These are phyloP conservation scores for Juglanconis oblonga DNA, from an alignment of 2,329 filamentous ascomycete species.

Conservation along the genomic window DNA sequence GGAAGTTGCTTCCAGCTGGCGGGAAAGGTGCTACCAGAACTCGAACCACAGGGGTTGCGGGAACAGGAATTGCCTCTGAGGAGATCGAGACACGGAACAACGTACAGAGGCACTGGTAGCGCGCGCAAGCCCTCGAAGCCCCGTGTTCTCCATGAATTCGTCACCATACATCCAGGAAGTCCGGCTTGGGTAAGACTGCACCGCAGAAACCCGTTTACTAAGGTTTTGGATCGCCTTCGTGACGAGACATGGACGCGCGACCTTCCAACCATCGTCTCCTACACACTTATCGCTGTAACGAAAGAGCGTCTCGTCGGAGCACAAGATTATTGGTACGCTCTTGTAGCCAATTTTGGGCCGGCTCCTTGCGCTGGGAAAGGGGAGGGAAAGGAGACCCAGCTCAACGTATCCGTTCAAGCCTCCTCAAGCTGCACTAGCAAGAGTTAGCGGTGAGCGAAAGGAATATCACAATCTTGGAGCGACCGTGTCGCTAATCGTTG, in stretches of 20 bases:
- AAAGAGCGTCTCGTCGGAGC: not conserved
- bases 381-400: not conserved
- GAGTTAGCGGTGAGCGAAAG: not conserved
- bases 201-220: not conserved
- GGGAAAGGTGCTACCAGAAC: not conserved
- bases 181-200: not conserved
- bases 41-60: not conserved
- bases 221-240: not conserved
- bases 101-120: not conserved
- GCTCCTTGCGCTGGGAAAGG: not conserved
- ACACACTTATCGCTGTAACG: not conserved
- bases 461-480: too few species aligned
- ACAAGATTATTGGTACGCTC: not conserved
- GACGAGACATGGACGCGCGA: not conserved
- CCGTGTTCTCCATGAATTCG: too few species aligned
- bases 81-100: not conserved
- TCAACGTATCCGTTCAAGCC: not conserved
- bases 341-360: not conserved
- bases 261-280: not conserved
- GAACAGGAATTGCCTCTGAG: not conserved
- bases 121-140: not conserved
- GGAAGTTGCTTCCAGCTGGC: not conserved
- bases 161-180: not conserved
- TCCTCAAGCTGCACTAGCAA: not conserved
- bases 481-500: too few species aligned